Percentiles rank a stretch among this genome's conserved stretches.
phyloP scores from a whole-genome alignment of 176 grass and related monocot species.

The Melocanna baccifera region DNA sequence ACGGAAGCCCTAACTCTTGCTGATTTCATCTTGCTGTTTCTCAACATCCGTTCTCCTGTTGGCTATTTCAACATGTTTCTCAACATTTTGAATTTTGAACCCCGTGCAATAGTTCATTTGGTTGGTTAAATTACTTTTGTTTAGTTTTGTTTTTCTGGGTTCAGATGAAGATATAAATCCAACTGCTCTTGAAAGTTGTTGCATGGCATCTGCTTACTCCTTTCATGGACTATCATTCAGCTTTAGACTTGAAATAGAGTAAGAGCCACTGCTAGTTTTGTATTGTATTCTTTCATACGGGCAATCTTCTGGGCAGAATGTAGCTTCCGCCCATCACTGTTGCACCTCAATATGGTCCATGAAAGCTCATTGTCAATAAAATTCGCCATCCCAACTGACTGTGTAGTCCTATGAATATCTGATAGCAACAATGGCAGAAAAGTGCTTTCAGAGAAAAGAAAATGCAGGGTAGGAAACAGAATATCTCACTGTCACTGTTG shows the following conservation, averaged over 20 bases:
- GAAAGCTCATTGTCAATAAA: conserved; percentile 69
- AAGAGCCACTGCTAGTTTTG: conserved; percentile 80
- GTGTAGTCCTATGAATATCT: conserved; percentile 66
- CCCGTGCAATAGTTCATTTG: too few species aligned
- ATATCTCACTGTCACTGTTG: neutral
- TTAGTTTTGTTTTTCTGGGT: too few species aligned
- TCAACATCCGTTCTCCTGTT: too few species aligned
- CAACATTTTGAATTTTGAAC: too few species aligned
- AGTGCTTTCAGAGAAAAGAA: conserved; percentile 27
- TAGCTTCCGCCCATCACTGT: conserved; percentile 62
- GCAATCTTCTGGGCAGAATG: conserved; percentile 63
- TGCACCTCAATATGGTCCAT: conserved; percentile 80
- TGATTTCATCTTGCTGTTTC: too few species aligned
- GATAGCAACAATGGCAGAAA: conserved; percentile 29
- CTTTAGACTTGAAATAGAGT: conserved; percentile 40
- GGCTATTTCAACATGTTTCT: too few species aligned
- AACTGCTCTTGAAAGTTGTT: neutral
- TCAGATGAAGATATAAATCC: neutral
- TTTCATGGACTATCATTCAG: neutral
- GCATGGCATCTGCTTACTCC: neutral
- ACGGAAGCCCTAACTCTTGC: neutral
- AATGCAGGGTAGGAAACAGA: neutral
- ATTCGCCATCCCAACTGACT: conserved; percentile 55
- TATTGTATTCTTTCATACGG: conserved; percentile 67
- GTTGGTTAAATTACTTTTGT: too few species aligned